phyloP scores from a whole-genome alignment of 1,139 yeast species.

The Petasospora rhodanensis region DNA sequence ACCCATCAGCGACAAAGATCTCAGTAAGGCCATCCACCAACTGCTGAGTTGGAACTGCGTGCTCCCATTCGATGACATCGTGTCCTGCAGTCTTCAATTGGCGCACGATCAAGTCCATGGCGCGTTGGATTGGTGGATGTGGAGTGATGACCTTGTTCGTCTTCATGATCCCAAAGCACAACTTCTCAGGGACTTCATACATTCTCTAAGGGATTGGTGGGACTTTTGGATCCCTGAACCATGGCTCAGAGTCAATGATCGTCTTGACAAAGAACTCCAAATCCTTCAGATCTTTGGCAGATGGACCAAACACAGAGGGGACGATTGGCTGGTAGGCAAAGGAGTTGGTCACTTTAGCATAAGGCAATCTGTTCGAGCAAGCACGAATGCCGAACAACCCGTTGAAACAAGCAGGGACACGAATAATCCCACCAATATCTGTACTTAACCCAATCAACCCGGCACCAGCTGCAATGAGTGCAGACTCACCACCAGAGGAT shows the following conservation, averaged over 20 bases:
- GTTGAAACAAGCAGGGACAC: no score
- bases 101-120: constrained; percentile 35
- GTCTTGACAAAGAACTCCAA: constrained; percentile 55
- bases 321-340: constrained; percentile 53
- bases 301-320: constrained; percentile 54
- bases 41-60: constrained; percentile 27
- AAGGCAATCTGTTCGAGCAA: no score
- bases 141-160: constrained; percentile 38
- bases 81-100: no score
- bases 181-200: constrained; percentile 31
- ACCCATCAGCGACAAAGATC: constrained; percentile 34
- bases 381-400: no score
- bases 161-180: constrained; percentile 33
- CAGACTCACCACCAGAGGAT: constrained; percentile 54
- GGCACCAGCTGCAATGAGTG: constrained; percentile 45
- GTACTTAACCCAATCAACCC: constrained; percentile 54
- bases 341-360: no score
- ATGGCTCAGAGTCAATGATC: constrained; percentile 56
- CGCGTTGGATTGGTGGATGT: constrained; percentile 53
- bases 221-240: constrained; percentile 51
- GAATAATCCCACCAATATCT: no score
- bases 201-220: constrained; percentile 55
- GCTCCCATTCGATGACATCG: constrained; percentile 27
- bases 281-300: constrained; percentile 57
- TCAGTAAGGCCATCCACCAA: constrained; percentile 27